Base-by-base conservation (phyloP, 345 rosid genomes). In the Mangifera indica region DNA sequence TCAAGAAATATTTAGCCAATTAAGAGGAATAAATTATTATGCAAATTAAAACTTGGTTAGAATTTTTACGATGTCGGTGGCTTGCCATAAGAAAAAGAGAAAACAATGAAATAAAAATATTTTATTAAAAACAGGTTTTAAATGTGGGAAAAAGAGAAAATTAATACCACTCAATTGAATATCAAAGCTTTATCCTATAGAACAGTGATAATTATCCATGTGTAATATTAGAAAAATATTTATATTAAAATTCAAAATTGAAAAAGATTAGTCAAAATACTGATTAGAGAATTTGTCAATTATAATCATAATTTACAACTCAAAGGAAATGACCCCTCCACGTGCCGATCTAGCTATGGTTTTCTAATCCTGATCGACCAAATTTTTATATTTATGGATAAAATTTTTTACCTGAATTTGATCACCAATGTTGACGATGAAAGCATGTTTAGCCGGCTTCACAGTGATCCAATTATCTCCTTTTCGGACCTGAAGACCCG, bases 371-470 rank as follows among this genome's bases (percentile, higher is more conserved):
- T 29, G 44, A 12, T 37, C 69, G 58, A 74, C 32, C 54, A 57
- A 34, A 34, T 13, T 49, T 52, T 48, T 0, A 0, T 0, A n/a
- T 26, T 26, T 46, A 29, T 76, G 13, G 61, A 51, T 70, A 29
- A 72, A 10, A 5, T 53, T 70, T 74, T 53, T 70, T 74, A 94
- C 98, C 97, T 95, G 98, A 63, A 91, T 78, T 84, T 95, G 99
- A 76, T 94, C 98, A 1, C 98, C 98, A 34, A 94, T 84, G 72
- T 94, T 94, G 81, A 94, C 86, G 21, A 95, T 87, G 58, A 95
- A 91, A 52, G 98, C 98, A 67, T 95, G 91, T 0, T 68, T 81
- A 48, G 80, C 89, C 0, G 99, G 98, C 73, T 92, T 92, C 21
- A 95, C 99, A 7, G 97, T 92, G 75, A 92, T 86, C 99, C 98